Evolutionary conservation across 352 stramenopile genomes (phyloP), one percentile per base, ranked within the genome.

Genomic region (Aphanomyces cochlioides): DNA sequence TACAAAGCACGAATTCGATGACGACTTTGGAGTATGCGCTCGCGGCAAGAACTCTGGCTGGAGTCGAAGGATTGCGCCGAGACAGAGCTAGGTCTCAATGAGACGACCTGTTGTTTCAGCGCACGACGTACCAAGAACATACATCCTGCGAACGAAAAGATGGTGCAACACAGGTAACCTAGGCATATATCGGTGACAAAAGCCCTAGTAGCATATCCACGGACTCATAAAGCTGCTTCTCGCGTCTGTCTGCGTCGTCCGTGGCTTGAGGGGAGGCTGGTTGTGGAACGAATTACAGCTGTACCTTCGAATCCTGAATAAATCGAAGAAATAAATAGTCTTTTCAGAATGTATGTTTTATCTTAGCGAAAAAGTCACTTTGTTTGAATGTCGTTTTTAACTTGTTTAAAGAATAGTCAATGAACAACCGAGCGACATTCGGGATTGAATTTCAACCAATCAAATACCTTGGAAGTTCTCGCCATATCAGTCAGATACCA

Each of bases 91-190:
- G 28, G 56, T 21, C 17, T 53, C 8, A 48, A 8, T 39, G 19
- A 77, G 5, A 72, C 7, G 60, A 7, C 61, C 4, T 19, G 68
- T 60, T n/a, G 50, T 17, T 7, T 21, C 6, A 36, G 6, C 15
- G 19, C 40, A 45, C 36, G 19, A 36, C 69, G 47, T 65, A 93
- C 85, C 76, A 91, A 73, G 74, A 93, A 93, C 70, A 92, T 79
- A 73, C 87, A 89, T 40, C 86, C 86, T 0, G 81, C 70, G 67
- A 93, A 93, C 66, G 74, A 83, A 73, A 93, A 88, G 66, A 92
- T 92, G 50, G 84, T 84, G 68, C 84, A 85, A 48, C 81, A 89
- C 37, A 93, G 75, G 66, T 89, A 90, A 43, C 75, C 86, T 93
- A 61, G 40, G 28, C 19, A 76, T 43, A 0, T 5, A 10, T 65